Conservation (phyloP, 2,329 filamentous ascomycete genomes). For the Neurospora sp. region DNA sequence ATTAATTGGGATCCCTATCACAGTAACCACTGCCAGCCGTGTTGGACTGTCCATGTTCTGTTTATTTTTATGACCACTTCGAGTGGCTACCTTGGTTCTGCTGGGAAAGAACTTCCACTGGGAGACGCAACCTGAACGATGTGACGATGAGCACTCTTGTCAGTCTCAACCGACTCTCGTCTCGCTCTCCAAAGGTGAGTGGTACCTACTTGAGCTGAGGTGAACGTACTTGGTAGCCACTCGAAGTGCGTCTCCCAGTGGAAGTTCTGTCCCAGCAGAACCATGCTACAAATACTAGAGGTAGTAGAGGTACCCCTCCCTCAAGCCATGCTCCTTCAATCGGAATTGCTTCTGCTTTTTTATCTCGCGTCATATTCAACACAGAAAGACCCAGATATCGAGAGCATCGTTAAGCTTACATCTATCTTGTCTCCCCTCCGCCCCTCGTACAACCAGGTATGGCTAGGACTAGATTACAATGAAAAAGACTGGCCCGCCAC, state of each 20-base stretch:
- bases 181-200: not conserved
- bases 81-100: too few species aligned
- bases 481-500: conserved; percentile 72
- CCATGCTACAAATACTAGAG: not conserved
- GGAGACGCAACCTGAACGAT: not conserved
- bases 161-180: not conserved
- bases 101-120: too few species aligned
- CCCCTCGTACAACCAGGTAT: conserved; percentile 63
- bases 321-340: not conserved
- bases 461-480: conserved; percentile 64
- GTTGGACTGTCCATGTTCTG: too few species aligned
- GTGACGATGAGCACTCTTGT: not conserved
- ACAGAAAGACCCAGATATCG: not conserved
- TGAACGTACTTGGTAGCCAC: not conserved
- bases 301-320: not conserved
- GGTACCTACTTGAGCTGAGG: not conserved
- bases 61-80: too few species aligned
- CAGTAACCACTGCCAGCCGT: too few species aligned
- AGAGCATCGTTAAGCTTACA: not conserved
- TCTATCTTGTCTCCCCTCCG: conserved; percentile 37
- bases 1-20: too few species aligned
- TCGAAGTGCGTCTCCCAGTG: not conserved
- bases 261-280: not conserved
- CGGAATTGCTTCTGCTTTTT: not conserved
- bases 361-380: not conserved